Evolutionary conservation across 1,284 basidiomycete genomes (phyloP).

Genomic region (Pseudozyma sp.): DNA sequence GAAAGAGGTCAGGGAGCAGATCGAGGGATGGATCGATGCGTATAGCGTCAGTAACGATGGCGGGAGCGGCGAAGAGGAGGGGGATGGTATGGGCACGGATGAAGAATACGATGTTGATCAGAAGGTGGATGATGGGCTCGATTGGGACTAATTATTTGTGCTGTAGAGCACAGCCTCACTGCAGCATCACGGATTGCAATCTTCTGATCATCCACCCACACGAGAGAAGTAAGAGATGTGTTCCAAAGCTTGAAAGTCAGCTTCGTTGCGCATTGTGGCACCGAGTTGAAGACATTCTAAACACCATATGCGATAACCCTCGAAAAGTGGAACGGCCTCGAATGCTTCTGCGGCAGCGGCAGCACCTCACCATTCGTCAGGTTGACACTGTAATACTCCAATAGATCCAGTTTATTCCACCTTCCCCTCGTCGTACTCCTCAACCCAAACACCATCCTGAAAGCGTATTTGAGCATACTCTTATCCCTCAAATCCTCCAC

Average conservation of each 20-base stretch:
- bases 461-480: constrained; percentile 76
- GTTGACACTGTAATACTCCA: constrained; percentile 74
- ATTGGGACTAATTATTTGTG: constrained; percentile 37
- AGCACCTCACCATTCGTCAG: constrained; percentile 79
- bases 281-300: constrained; percentile 11
- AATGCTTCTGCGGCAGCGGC: constrained; percentile 81
- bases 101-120: constrained; percentile 57
- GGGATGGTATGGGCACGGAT: constrained; percentile 55
- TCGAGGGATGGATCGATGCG: constrained; percentile 57
- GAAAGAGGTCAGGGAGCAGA: constrained; percentile 57
- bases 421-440: constrained; percentile 76
- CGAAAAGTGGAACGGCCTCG: constrained; percentile 91
- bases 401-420: constrained; percentile 88
- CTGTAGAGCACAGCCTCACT: background rate
- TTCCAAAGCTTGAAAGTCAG: no score
- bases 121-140: constrained; percentile 33
- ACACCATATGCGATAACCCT: constrained; percentile 71
- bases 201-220: no score
- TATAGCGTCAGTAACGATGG: constrained; percentile 48
- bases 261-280: no score
- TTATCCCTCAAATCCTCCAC: constrained; percentile 62
- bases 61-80: constrained; percentile 29
- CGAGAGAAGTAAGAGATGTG: no score
- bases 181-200: no score
- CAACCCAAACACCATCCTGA: constrained; percentile 84